A percentile compares a stretch with the other conserved stretches of the same genome.
phyloP scores from a whole-genome alignment of 179 eudicot genomes.

The Gypsophila paniculata region DNA sequence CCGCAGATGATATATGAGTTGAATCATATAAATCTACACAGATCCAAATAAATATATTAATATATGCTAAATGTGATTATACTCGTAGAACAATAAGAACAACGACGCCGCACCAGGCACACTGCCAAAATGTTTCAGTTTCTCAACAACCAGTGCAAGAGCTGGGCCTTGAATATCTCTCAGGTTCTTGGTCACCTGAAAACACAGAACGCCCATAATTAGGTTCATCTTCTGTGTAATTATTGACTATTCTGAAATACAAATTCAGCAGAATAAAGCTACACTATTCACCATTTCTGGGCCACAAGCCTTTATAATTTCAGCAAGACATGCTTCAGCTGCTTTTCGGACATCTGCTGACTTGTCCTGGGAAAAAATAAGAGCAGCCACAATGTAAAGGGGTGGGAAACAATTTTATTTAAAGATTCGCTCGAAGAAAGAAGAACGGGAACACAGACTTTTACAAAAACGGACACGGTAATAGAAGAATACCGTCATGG shows the following conservation, averaged over 20 bases:
- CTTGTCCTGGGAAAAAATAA: conserved; percentile 60
- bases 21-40: conserved; percentile 54
- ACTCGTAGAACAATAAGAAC: not conserved
- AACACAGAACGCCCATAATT: conserved; percentile 11
- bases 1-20: conserved; percentile 41
- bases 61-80: not conserved
- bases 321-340: conserved; percentile 79
- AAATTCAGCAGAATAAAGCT: not conserved
- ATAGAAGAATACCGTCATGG: conserved; percentile 65
- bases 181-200: conserved; percentile 71
- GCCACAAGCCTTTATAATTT: conserved; percentile 72
- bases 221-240: not conserved
- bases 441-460: not conserved
- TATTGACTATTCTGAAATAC: not conserved
- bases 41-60: conserved; percentile 4
- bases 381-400: not conserved
- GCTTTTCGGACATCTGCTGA: conserved; percentile 99
- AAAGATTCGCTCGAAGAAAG: not conserved
- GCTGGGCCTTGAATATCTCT: conserved; percentile 95
- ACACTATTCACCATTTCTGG: conserved; percentile 49
- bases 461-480: not conserved
- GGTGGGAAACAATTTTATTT: not conserved
- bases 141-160: conserved; percentile 64
- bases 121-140: conserved; percentile 55
- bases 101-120: conserved; percentile 50